phyloP scores from a whole-genome alignment of 2,329 filamentous ascomycete species.

The Talaromyces sp. region DNA sequence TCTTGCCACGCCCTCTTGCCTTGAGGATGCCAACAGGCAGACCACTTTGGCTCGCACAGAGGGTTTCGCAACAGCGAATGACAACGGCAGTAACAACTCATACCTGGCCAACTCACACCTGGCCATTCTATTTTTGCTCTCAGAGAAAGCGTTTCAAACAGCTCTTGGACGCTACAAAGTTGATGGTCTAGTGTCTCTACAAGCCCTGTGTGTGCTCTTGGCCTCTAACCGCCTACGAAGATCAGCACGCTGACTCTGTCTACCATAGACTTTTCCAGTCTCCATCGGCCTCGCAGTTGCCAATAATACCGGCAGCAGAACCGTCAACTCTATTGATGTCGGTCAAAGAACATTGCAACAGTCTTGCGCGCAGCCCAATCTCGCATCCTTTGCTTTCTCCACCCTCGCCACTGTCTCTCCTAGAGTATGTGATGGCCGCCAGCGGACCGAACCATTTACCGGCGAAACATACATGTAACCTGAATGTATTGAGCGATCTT shows the following conservation, averaged over 20 bases:
- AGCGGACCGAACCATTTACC: slow-evolving; percentile 15
- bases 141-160: slow-evolving; percentile 15
- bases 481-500: slow-evolving; percentile 26
- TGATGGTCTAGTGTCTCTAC: slow-evolving; percentile 16
- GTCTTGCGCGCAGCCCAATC: slow-evolving; percentile 23
- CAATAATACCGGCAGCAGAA: slow-evolving; percentile 29
- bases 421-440: slow-evolving; percentile 16
- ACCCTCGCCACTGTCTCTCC: slow-evolving; percentile 15
- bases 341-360: slow-evolving; percentile 27
- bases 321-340: slow-evolving; percentile 14
- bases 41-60: slow-evolving; percentile 15
- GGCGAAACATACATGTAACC: slow-evolving; percentile 22
- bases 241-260: not conserved
- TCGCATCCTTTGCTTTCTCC: slow-evolving; percentile 1
- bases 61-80: slow-evolving; percentile 8
- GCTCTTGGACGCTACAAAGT: slow-evolving; percentile 16
- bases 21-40: slow-evolving; percentile 13
- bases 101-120: slow-evolving; percentile 13
- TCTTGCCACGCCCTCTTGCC: slow-evolving; percentile 15
- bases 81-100: not conserved
- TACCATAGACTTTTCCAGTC: slow-evolving; percentile 15
- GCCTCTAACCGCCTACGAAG: not conserved
- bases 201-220: slow-evolving; percentile 19
- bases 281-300: slow-evolving; percentile 11
- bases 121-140: slow-evolving; percentile 19